These are phyloP conservation scores for Citrullus mucosospermus DNA, from an alignment of 306 rosid genomes.

Conservation along the genomic window DNA sequence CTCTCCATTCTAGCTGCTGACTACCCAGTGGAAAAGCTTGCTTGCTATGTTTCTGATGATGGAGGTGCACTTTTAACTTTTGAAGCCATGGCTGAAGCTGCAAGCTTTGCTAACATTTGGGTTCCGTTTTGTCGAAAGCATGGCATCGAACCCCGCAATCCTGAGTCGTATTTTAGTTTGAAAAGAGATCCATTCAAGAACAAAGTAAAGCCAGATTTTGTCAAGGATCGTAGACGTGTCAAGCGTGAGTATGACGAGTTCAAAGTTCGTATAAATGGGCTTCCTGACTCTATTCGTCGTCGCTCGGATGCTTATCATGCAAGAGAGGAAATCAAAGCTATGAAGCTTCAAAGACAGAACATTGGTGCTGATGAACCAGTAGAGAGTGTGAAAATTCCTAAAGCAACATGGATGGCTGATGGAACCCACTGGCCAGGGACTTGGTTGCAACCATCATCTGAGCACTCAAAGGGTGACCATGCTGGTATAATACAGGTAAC, in stretches of 20 bases:
- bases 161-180: slow-evolving; percentile 77
- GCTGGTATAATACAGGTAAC: slow-evolving; percentile 94
- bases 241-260: slow-evolving; percentile 98
- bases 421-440: slow-evolving; percentile 99
- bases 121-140: slow-evolving; percentile 95
- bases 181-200: slow-evolving; percentile 91
- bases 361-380: slow-evolving; percentile 55
- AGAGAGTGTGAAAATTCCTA: slow-evolving; percentile 60
- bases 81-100: slow-evolving; percentile 99
- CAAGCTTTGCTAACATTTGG: slow-evolving; percentile 88
- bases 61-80: slow-evolving; percentile 97
- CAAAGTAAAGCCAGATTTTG: slow-evolving; percentile 79
- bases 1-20: slow-evolving; percentile 84
- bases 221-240: slow-evolving; percentile 80
- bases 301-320: slow-evolving; percentile 95
- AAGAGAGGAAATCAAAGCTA: slow-evolving; percentile 86
- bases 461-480: slow-evolving; percentile 81
- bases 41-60: slow-evolving; percentile 96
- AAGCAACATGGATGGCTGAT: slow-evolving; percentile 99
- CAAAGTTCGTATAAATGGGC: slow-evolving; percentile 82
- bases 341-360: slow-evolving; percentile 77
- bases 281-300: slow-evolving; percentile 90
- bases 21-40: slow-evolving; percentile 92
- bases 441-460: slow-evolving; percentile 64
- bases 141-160: slow-evolving; percentile 88